Conservation (phyloP, 2,329 filamentous ascomycete genomes). For the Chlorencoelia australis region DNA sequence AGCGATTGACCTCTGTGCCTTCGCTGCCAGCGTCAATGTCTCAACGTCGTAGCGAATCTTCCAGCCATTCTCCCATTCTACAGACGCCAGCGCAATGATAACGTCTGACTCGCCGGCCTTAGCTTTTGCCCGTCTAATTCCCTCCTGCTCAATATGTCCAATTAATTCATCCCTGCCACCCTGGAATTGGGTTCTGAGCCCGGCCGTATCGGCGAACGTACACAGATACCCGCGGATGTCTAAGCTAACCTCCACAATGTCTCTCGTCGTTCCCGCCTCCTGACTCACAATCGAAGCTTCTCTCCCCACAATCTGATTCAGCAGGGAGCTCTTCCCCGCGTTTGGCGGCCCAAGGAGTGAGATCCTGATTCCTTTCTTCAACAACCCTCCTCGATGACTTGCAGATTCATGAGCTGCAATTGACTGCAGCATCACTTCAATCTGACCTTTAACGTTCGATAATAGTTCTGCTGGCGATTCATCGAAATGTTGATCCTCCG, state of each 20-base stretch:
- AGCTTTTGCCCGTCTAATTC: slow-evolving; percentile 75
- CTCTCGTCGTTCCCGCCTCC: slow-evolving; percentile 87
- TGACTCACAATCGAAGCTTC: slow-evolving; percentile 92
- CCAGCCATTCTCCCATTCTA: slow-evolving; percentile 43
- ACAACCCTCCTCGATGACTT: slow-evolving; percentile 70
- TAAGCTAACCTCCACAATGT: slow-evolving; percentile 84
- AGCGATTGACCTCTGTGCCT: slow-evolving; percentile 40
- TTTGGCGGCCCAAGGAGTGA: slow-evolving; percentile 87
- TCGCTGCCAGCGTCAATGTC: slow-evolving; percentile 42
- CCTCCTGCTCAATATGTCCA: slow-evolving; percentile 75
- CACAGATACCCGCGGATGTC: slow-evolving; percentile 87
- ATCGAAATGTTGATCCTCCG: slow-evolving; percentile 95
- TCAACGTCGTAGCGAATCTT: slow-evolving; percentile 45
- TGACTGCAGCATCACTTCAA: slow-evolving; percentile 48
- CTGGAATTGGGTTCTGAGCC: slow-evolving; percentile 48
- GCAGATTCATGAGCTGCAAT: slow-evolving; percentile 65
- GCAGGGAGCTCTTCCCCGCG: slow-evolving; percentile 84
- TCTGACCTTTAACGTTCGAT: slow-evolving; percentile 54
- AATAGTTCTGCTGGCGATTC: slow-evolving; percentile 69
- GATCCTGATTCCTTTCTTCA: slow-evolving; percentile 76
- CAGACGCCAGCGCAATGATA: slow-evolving; percentile 67
- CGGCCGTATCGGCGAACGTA: slow-evolving; percentile 91
- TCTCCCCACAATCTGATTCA: slow-evolving; percentile 81
- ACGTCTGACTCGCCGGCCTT: slow-evolving; percentile 78
- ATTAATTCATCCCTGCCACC: slow-evolving; percentile 33